These are phyloP conservation scores for Dipteronia sinensis DNA, from an alignment of 345 rosid genomes.

Conservation along the genomic window DNA sequence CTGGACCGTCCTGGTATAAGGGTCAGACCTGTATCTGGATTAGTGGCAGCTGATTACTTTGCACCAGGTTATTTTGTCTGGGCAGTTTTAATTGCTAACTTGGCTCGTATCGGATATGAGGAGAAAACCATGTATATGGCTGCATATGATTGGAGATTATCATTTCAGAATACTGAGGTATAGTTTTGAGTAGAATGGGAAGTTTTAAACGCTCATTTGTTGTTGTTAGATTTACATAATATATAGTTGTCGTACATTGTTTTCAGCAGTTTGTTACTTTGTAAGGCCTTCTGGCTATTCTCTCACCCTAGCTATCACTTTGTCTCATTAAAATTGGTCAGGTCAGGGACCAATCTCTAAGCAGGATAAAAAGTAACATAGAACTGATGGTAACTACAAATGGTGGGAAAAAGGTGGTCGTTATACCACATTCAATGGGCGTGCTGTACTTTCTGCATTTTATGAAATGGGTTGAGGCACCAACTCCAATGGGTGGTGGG, in stretches of 20 bases:
- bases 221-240: background rate
- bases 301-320: conserved; percentile 6
- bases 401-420: conserved; percentile 62
- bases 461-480: conserved; percentile 83
- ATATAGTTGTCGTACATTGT: background rate
- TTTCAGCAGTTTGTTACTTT: background rate
- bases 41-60: conserved; percentile 82
- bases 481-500: conserved; percentile 73
- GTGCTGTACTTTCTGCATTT: conserved; percentile 72
- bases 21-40: conserved; percentile 72
- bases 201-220: background rate
- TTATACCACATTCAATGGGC: conserved; percentile 79
- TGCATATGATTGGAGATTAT: conserved; percentile 75
- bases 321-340: conserved; percentile 32
- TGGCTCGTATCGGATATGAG: conserved; percentile 75
- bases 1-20: conserved; percentile 65
- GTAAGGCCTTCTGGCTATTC: background rate
- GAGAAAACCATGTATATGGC: conserved; percentile 85
- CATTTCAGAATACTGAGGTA: conserved; percentile 79
- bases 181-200: background rate
- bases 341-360: conserved; percentile 65
- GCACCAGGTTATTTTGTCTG: conserved; percentile 79
- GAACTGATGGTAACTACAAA: conserved; percentile 73
- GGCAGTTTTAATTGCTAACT: conserved; percentile 78
- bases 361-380: conserved; percentile 69